Evolutionary conservation across 1,139 yeast genomes (phyloP), one percentile per base, ranked within the genome.

Genomic region (Nakaseomyces glabratus): DNA sequence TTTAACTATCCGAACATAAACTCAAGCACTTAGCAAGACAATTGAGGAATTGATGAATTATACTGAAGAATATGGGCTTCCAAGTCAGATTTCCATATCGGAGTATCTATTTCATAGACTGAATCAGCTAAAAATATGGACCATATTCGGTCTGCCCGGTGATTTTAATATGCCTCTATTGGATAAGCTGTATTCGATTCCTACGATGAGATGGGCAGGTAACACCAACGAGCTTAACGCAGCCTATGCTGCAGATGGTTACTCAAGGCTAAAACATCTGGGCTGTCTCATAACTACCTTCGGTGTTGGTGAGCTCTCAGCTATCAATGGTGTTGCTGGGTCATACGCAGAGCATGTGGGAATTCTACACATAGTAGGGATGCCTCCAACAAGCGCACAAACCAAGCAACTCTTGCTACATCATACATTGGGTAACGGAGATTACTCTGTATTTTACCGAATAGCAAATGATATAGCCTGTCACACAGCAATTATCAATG

Each of bases 351-450:
- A 73, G 49, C 77, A 72, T 48, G 75, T 73, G 33, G 77, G 76
- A 12, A 44, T 72, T 32, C 45, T 73, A 20, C 76, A 71, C 49
- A 61, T 73, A 34, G 77, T 71, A 6, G 79, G 79, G 34, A 66
- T 69, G 47, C 78, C 78, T 6, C 71, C 78, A 6, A 60, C 71
- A 28, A 64, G 73, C 6, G 69, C 86, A 2, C 81, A 74, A 48
- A 61, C 74, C 36, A 69, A 74, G 51, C 68, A 70, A 41, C 52
- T 71, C 39, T 44, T 67, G 6, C 57, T 69, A 35, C 75, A 69
- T 47, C 86, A 78, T 55, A 78, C 88, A 15, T 62, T 78, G 47
- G 94, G 94, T 41, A 80, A 82, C 57, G 88, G 90, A 34, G 88
- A 80, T 57, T 82, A 80, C 58, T 73, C 76, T 22, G 88, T 77